Evolutionary conservation across 108 stramenopile genomes (phyloP).

Genomic region (Aurantiochytrium sp.): DNA sequence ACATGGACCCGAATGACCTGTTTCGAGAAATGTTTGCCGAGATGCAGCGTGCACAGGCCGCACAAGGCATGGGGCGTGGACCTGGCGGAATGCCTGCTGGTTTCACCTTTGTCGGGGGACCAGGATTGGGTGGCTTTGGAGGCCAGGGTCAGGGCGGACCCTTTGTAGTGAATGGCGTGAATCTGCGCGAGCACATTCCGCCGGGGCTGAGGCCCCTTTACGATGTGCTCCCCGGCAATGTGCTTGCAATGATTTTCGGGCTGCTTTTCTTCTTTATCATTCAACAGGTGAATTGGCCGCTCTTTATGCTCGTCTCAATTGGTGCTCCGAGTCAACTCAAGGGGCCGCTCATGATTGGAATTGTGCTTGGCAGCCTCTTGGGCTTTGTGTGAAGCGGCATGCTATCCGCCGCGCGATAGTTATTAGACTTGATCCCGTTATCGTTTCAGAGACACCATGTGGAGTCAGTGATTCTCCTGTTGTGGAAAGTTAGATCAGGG

Average conservation of each 20-base stretch:
- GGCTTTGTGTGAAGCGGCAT: no score
- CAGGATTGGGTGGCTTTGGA: not conserved
- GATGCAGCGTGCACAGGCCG: not conserved
- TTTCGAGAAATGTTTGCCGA: not conserved
- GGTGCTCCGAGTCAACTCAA: not conserved
- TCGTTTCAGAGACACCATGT: no score
- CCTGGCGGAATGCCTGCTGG: no score
- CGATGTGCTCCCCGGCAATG: not conserved
- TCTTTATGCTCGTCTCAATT: not conserved
- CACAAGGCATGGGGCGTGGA: no score
- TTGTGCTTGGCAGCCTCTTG: no score
- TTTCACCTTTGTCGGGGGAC: not conserved
- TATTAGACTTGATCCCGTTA: no score
- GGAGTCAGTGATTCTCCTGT: no score
- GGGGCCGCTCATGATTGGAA: no score
- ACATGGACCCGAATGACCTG: not conserved
- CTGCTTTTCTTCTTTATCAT: not conserved
- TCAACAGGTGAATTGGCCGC: not conserved
- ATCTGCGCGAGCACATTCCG: not conserved
- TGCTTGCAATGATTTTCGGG: not conserved
- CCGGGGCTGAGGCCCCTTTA: not conserved
- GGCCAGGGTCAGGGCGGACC: not conserved
- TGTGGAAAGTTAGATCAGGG: no score
- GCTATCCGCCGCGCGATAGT: no score
- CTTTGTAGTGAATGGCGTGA: not conserved